Base-by-base conservation (phyloP, 345 rosid genomes). In the Triadica sebifera region DNA sequence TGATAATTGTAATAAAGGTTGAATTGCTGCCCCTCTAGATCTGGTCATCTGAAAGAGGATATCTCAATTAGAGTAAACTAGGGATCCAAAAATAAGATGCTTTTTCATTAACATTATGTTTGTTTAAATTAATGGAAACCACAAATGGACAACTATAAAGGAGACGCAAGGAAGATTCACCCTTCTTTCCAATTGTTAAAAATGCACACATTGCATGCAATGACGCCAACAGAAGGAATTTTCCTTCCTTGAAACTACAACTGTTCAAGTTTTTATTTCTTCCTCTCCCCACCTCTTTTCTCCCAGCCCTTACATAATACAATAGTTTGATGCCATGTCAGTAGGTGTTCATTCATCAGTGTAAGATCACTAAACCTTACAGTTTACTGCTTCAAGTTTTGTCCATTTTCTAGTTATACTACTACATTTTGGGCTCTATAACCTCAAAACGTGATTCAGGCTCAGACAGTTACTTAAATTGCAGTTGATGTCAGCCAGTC, bases 1-100 rank as follows among this genome's bases (percentile, higher is more conserved):
- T 20, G 93, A 85, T 72, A 91, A 81, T 73, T 89, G 93, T 71
- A 93, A 77, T 74, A 93, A 84, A 74, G 90, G 86, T 82, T 85
- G 89, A 85, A 88, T 62, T 73, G 90, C 86, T 15, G 49, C 79
- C 75, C 84, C 90, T 80, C 93, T 86, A 70, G 87, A 79, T 79
- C 78, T 86, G 41, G 88, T 80, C 56, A 83, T 85, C 99, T 91
- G 79, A 46, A 74, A 77, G 52, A 81, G 69, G 45, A 80, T 73
- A 69, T 58, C 13, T 69, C 13, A 22, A 57, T 49, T 68, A 79
- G 62, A 69, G 56, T 57, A 47, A 57, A 39, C 39, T 24, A 64
- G 24, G 6, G 3, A 70, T 4, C 16, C 38, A 19, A 65, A 41
- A 51, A 56, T 20, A 24, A 34, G 6, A 39, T 22, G 7, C 49